A percentile compares a stretch with the other conserved stretches of the same genome.
These are phyloP conservation scores for Venturia aucupariae DNA, from an alignment of 2,329 filamentous ascomycete genomes.

Conservation along the genomic window DNA sequence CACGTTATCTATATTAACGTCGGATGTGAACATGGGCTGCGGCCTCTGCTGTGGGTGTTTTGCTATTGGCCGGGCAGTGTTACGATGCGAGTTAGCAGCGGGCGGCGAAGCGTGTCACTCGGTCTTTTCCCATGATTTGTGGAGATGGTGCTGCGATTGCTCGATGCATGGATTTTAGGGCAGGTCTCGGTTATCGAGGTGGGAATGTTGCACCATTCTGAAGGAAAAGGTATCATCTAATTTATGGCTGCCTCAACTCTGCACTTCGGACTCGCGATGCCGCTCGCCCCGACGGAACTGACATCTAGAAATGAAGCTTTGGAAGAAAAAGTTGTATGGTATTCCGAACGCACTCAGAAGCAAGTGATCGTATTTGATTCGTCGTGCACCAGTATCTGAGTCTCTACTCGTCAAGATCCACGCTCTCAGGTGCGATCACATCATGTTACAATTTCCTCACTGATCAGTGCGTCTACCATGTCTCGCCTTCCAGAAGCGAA, in stretches of 20 bases:
- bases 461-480: neutral
- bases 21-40: too few relatives aligned
- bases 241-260: neutral
- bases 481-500: slow-evolving; percentile 1
- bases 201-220: neutral
- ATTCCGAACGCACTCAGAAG: too few relatives aligned
- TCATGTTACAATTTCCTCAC: neutral
- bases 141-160: too few relatives aligned
- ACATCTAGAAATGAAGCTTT: too few relatives aligned
- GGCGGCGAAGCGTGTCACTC: neutral
- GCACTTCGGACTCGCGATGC: too few relatives aligned
- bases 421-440: neutral
- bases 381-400: neutral
- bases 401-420: neutral
- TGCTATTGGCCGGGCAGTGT: neutral
- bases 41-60: neutral
- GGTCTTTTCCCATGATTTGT: too few relatives aligned
- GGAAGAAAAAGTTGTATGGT: too few relatives aligned
- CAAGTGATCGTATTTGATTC: neutral
- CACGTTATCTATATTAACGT: slow-evolving; percentile 8
- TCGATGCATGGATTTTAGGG: neutral
- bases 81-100: neutral
- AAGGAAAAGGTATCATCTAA: neutral
- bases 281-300: too few relatives aligned
- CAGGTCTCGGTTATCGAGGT: neutral